Base-by-base conservation (phyloP, 2,329 filamentous ascomycete genomes). In the Aureobasidium sp. region DNA sequence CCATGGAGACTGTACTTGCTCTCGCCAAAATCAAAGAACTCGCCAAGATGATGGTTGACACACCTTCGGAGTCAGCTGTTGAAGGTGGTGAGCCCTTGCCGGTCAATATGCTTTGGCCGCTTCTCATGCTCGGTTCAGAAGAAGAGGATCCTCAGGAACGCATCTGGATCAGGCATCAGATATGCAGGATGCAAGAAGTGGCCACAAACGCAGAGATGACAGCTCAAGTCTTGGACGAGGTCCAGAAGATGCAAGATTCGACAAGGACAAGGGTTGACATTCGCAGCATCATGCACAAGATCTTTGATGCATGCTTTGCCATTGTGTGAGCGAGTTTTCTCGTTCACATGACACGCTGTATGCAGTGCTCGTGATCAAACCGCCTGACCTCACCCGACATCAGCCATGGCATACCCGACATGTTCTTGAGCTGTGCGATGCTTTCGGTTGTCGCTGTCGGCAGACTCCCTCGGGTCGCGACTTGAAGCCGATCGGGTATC, bases 71-170 rank as follows among this genome's bases (percentile, higher is more conserved):
- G 32, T 29, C 36, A 26, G 36, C 36, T 3, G 4, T 29, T 13
- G 51, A 20, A 26, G 70, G 70, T 0, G 70, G 70, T 0, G 77
- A 80, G 37, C 73, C 78, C 9, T 71, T 84, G 1, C 81, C 82
- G 0, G 80, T 83, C 52, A 84, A 81, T 63, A 79, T 84, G 74
- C 73, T 84, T 5, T 84, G 81, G 83, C 82, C 82, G 1, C 69
- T 84, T 8, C 71, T 84, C 44, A 82, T 85, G 78, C 75, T 80
- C 64, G 82, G 82, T 0, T 78, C 77, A 9, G 82, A 85, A 67
- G 81, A 82, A 64, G 78, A 81, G n/a, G 77, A 79, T 51, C 44
- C 69, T 0, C 73, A 75, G 5, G 79, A 82, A 66, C 73, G 80
- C 51, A 69, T 66, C 6, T 83, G 82, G 81, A 82, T 85, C 60